Percentiles rank a stretch among this genome's conserved stretches.
Conservation (phyloP, 1,284 basidiomycete genomes). For the Porodaedalea pini region DNA sequence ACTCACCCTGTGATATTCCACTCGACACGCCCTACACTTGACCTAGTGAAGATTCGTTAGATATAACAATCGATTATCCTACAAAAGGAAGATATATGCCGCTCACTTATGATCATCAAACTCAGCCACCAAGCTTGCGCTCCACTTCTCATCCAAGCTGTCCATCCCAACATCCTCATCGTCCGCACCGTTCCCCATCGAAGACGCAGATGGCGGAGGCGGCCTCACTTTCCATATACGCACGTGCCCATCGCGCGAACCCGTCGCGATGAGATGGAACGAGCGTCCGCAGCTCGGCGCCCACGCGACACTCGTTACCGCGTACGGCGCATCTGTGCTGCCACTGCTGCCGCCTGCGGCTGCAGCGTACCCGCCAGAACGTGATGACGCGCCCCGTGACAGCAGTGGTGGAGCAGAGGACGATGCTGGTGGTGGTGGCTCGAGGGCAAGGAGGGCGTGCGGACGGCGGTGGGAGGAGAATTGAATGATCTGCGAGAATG, state of each 20-base stretch:
- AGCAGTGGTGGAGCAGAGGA: conserved; percentile 20
- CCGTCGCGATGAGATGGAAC: conserved; percentile 89
- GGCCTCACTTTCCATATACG: conserved; percentile 82
- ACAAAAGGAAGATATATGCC: conserved; percentile 3
- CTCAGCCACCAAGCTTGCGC: conserved; percentile 71
- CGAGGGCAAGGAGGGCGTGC: conserved; percentile 28
- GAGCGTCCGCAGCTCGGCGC: conserved; percentile 88
- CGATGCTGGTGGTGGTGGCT: conserved; percentile 21
- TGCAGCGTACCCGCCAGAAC: conserved; percentile 19
- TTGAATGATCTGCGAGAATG: conserved; percentile 36
- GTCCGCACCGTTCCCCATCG: conserved; percentile 29
- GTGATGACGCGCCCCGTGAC: conserved; percentile 18
- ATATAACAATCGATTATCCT: not conserved
- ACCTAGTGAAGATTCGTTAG: conserved; percentile 16
- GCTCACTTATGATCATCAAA: conserved; percentile 79
- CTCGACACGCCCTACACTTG: conserved; percentile 68
- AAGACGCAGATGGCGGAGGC: conserved; percentile 36
- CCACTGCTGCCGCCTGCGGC: conserved; percentile 1
- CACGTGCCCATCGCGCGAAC: conserved; percentile 80
- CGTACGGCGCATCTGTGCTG: conserved; percentile 38
- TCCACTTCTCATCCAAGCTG: conserved; percentile 59
- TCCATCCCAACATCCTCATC: conserved; percentile 38
- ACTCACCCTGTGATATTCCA: conserved; percentile 86
- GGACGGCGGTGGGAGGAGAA: conserved; percentile 36
- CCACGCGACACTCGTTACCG: conserved; percentile 83